Conservation (phyloP, 352 stramenopile genomes). For the Phytophthora lateralis region DNA sequence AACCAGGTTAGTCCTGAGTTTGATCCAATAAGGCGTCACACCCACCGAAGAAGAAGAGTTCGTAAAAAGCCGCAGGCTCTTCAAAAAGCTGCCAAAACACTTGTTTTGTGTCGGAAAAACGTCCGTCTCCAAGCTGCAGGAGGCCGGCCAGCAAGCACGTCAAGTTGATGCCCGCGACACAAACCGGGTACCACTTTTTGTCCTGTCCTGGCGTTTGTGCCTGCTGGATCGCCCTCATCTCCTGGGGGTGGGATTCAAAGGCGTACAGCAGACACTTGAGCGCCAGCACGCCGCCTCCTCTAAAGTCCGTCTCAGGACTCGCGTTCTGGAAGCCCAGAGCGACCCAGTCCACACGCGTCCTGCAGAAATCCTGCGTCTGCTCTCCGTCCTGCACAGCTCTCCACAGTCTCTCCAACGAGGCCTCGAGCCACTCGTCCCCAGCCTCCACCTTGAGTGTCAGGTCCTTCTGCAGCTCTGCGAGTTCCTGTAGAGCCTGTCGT, state of each 20-base stretch:
- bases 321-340: constrained; percentile 77
- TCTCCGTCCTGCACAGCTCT: constrained; percentile 34
- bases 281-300: constrained; percentile 74
- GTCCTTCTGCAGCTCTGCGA: constrained; percentile 62
- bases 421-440: constrained; percentile 69
- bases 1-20: not conserved
- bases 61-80: constrained; percentile 84
- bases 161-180: constrained; percentile 85
- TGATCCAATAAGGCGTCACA: not conserved
- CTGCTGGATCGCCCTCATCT: constrained; percentile 69
- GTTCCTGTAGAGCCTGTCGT: constrained; percentile 41
- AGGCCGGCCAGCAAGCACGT: constrained; percentile 80
- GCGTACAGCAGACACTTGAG: constrained; percentile 88
- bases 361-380: constrained; percentile 38
- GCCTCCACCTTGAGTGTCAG: constrained; percentile 67
- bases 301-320: constrained; percentile 85
- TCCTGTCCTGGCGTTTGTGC: constrained; percentile 46
- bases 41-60: constrained; percentile 71
- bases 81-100: constrained; percentile 80
- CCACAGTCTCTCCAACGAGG: constrained; percentile 67
- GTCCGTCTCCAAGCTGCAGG: constrained; percentile 69
- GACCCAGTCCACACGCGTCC: constrained; percentile 65
- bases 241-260: constrained; percentile 71
- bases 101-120: constrained; percentile 45
- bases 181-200: constrained; percentile 79